Evolutionary conservation across 75 land plant species (phyloP).

Genomic region (Pseudotsuga menziesii): DNA sequence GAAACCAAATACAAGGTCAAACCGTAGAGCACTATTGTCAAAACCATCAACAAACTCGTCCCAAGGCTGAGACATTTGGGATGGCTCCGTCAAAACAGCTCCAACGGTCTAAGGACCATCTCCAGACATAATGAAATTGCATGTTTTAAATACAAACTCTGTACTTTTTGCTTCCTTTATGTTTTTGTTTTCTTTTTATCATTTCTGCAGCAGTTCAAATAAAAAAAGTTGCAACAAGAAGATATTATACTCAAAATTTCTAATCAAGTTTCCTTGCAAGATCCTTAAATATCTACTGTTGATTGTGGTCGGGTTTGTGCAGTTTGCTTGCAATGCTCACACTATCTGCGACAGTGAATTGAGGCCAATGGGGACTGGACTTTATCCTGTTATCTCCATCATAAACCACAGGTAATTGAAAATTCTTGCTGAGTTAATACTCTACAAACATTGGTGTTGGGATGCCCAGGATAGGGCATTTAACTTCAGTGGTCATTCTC

Average conservation of each 20-base stretch:
- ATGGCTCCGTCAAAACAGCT: too few relatives aligned
- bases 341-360: slow-evolving; percentile 88
- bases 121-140: neutral
- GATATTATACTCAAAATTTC: neutral
- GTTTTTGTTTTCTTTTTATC: neutral
- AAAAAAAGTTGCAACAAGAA: neutral
- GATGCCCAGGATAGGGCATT: neutral
- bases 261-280: neutral
- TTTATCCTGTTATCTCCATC: slow-evolving; percentile 91
- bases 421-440: neutral
- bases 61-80: too few relatives aligned
- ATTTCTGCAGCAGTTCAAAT: neutral
- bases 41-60: too few relatives aligned
- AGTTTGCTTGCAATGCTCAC: slow-evolving; percentile 99
- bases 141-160: neutral
- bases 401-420: slow-evolving; percentile 84
- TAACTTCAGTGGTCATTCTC: neutral
- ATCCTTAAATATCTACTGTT: neutral
- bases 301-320: slow-evolving; percentile 17
- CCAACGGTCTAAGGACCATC: neutral
- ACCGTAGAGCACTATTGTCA: too few relatives aligned
- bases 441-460: neutral
- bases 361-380: slow-evolving; percentile 84
- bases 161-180: neutral
- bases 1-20: too few relatives aligned